A percentile compares a stretch with the other conserved stretches of the same genome.
phyloP scores from a whole-genome alignment of 2,329 filamentous ascomycete genomes.

The Neophaeococcomyces mojaviensis region DNA sequence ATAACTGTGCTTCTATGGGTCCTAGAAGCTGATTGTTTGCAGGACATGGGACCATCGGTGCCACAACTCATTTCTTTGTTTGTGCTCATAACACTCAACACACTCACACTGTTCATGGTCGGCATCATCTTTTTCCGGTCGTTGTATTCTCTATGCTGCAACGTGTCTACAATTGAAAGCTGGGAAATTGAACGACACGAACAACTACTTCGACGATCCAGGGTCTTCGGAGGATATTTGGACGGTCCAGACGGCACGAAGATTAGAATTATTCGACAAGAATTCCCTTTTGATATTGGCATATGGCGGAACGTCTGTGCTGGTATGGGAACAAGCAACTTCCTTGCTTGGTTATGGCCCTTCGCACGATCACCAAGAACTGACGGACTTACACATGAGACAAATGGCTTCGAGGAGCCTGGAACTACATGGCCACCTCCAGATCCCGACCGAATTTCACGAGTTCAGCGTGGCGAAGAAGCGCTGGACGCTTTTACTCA shows the following conservation, averaged over 20 bases:
- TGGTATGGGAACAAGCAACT: conserved; percentile 42
- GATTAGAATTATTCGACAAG: conserved; percentile 50
- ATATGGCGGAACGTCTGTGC: conserved; percentile 53
- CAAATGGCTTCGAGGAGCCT: conserved; percentile 54
- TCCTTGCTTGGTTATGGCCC: conserved; percentile 55
- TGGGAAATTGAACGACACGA: conserved; percentile 51
- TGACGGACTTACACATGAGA: conserved; percentile 46
- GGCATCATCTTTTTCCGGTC: conserved; percentile 48
- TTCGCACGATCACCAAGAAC: conserved; percentile 44
- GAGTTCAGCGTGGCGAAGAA: conserved; percentile 23
- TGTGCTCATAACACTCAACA: conserved; percentile 46
- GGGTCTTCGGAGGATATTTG: conserved; percentile 49
- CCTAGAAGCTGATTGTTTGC: conserved; percentile 12
- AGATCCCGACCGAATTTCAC: conserved; percentile 42
- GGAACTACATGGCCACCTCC: conserved; percentile 38
- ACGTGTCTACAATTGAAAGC: conserved; percentile 57
- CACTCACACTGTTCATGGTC: conserved; percentile 50
- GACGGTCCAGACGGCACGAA: conserved; percentile 49
- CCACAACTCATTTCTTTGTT: conserved; percentile 50
- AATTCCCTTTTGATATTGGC: conserved; percentile 60
- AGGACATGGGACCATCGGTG: conserved; percentile 53
- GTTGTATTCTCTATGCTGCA: conserved; percentile 48
- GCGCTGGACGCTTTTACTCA: conserved; percentile 23
- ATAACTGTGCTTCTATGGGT: conserved; percentile 5
- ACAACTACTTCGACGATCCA: conserved; percentile 39